Percentiles rank a stretch among this genome's conserved stretches.
phyloP scores from a whole-genome alignment of 2,329 filamentous ascomycete species.

The Pezicula neosporulosa region DNA sequence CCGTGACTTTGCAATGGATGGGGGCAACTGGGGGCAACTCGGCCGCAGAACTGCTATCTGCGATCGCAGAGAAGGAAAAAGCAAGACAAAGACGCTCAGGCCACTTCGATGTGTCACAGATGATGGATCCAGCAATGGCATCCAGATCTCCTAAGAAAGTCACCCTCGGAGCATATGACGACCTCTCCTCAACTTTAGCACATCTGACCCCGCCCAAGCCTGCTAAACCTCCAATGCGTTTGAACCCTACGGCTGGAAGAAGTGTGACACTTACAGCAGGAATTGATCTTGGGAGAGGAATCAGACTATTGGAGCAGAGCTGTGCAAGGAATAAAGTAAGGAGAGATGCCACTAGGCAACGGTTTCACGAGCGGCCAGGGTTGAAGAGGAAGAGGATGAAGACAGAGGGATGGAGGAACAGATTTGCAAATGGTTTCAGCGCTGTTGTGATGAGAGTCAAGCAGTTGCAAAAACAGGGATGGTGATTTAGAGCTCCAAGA shows the following conservation, averaged over 20 bases:
- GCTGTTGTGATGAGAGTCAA: conserved; percentile 60
- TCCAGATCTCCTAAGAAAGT: not conserved
- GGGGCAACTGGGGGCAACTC: conserved; percentile 8
- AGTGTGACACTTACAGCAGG: conserved; percentile 11
- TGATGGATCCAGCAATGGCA: conserved; percentile 1
- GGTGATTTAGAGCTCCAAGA: conserved; percentile 46
- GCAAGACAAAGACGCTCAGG: not conserved
- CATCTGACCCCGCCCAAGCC: not conserved
- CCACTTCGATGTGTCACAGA: conserved; percentile 1
- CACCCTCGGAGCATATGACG: not conserved
- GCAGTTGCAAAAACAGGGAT: conserved; percentile 73
- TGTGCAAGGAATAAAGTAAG: conserved; percentile 55
- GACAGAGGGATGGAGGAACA: conserved; percentile 64
- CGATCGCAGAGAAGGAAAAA: not conserved
- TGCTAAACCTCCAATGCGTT: conserved; percentile 9
- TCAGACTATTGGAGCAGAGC: conserved; percentile 34
- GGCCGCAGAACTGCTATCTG: conserved; percentile 8
- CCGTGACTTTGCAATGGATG: not conserved
- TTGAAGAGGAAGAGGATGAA: conserved; percentile 73
- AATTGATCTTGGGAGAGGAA: conserved; percentile 22
- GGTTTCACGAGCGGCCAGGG: conserved; percentile 72
- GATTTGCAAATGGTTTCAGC: conserved; percentile 68
- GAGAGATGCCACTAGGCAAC: conserved; percentile 53
- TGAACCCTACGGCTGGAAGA: conserved; percentile 24
- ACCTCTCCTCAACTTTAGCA: not conserved